A percentile compares a stretch with the other conserved stretches of the same genome.
These are phyloP conservation scores for Peterozyma toletana DNA, from an alignment of 805 yeast genomes.

Conservation along the genomic window DNA sequence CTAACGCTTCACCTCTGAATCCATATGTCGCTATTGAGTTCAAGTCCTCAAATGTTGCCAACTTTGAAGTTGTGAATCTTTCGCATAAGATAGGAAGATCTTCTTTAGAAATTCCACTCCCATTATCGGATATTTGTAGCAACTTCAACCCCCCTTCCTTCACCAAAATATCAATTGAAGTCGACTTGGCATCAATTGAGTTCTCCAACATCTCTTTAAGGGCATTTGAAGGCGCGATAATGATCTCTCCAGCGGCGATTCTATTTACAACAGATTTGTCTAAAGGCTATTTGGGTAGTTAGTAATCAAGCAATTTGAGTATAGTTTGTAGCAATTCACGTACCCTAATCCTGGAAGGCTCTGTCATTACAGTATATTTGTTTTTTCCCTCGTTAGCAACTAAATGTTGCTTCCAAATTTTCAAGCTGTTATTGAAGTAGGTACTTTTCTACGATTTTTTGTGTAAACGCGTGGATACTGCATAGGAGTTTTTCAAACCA, in stretches of 20 bases:
- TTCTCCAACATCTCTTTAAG: slow-evolving; percentile 90
- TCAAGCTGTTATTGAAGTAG: too few species aligned
- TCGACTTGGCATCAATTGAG: slow-evolving; percentile 78
- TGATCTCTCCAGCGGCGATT: slow-evolving; percentile 97
- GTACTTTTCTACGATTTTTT: too few species aligned
- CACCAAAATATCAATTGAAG: slow-evolving; percentile 69
- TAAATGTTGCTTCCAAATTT: too few species aligned
- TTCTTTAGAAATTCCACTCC: slow-evolving; percentile 66
- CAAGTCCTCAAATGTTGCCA: slow-evolving; percentile 69
- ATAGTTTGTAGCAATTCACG: neutral
- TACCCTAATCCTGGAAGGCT: slow-evolving; percentile 1
- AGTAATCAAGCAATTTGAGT: neutral
- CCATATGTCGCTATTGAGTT: slow-evolving; percentile 73
- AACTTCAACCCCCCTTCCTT: slow-evolving; percentile 89
- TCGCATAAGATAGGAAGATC: slow-evolving; percentile 82
- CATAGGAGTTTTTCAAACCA: too few species aligned
- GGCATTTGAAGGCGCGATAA: slow-evolving; percentile 90
- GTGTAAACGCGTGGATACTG: too few species aligned
- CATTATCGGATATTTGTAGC: slow-evolving; percentile 85
- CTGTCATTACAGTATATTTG: neutral
- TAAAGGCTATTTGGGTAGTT: slow-evolving; percentile 29
- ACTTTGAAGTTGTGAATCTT: slow-evolving; percentile 87
- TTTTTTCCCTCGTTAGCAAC: too few species aligned
- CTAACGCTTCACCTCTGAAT: slow-evolving; percentile 94
- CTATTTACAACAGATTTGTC: slow-evolving; percentile 73